Base-by-base conservation (phyloP, 208 protist genomes). In the Blechomonas ayalai region DNA sequence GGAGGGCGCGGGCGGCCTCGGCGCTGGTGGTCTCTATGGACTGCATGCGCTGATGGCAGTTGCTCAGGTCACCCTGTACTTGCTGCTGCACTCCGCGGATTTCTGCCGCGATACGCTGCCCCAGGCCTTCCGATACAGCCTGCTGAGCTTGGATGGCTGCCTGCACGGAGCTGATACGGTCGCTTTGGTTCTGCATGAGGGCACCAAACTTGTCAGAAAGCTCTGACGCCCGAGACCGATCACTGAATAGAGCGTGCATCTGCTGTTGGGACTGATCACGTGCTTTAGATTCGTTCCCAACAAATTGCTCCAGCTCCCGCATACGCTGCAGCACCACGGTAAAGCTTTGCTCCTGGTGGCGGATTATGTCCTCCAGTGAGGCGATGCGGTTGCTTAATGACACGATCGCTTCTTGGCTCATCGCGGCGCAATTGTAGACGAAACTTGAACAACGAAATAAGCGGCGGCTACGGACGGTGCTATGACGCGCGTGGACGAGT, bases 361-460 rank as follows among this genome's bases (percentile, higher is more conserved):
- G 76, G 15, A 93, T 67, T 16, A 90, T 74, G 37, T 90, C 77
- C 60, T 93, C 80, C 40, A 93, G 55, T 2, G 85, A 93, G 28
- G 73, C 16, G n/a, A 83, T 52, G 6, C 85, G 70, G 27, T 65
- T 68, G 7, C 61, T 63, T 37, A 93, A 46, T 4, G 69, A 76
- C 0, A 33, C 45, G 26, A 79, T 49, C 9, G 42, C 73, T 2
- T 82, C 72, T 19, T 26, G 27, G 23, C n/a, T 45, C 42, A 9
- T 22, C 24, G 19, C 9, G 7, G 45, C n/a, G n/a, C n/a, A n/a
- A n/a, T n/a, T n/a, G n/a, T n/a, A n/a, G n/a, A n/a, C n/a, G n/a
- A n/a, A n/a, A n/a, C n/a, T n/a, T n/a, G n/a, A n/a, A n/a, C n/a
- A n/a, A n/a, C n/a, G n/a, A n/a, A n/a, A n/a, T n/a, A n/a, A n/a